Conservation (phyloP, 2,329 filamentous ascomycete genomes). For the Escovopsis sp. region DNA sequence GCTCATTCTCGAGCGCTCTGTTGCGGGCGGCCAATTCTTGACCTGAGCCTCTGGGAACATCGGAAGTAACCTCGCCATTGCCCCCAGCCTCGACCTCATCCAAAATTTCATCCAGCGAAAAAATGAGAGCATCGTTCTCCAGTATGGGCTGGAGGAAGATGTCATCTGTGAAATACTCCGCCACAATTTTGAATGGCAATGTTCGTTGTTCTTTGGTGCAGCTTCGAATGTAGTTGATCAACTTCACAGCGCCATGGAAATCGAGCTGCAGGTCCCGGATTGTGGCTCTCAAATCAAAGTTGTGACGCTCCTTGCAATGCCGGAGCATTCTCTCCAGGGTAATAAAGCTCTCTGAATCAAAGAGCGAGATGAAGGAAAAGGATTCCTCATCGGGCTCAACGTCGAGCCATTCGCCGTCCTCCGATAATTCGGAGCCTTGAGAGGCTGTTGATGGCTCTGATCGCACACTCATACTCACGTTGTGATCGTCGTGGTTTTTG, state of each 20-base stretch:
- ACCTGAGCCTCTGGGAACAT: slow-evolving; percentile 8
- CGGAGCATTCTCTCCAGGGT: slow-evolving; percentile 51
- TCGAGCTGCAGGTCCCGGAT: slow-evolving; percentile 47
- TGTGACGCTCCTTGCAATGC: slow-evolving; percentile 50
- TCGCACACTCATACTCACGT: slow-evolving; percentile 3
- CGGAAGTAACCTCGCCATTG: slow-evolving; percentile 4
- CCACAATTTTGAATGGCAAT: slow-evolving; percentile 44
- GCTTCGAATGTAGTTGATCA: slow-evolving; percentile 55
- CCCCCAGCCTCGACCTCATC: slow-evolving; percentile 27
- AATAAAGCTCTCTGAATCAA: slow-evolving; percentile 51
- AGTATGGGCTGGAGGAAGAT: slow-evolving; percentile 70
- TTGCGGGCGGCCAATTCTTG: slow-evolving; percentile 34
- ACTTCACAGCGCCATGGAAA: slow-evolving; percentile 58
- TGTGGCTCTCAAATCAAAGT: slow-evolving; percentile 51
- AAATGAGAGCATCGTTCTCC: slow-evolving; percentile 79
- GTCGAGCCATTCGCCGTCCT: slow-evolving; percentile 37
- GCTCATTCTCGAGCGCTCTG: slow-evolving; percentile 42
- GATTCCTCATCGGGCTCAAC: slow-evolving; percentile 49
- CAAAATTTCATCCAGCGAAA: slow-evolving; percentile 66
- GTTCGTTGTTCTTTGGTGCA: slow-evolving; percentile 27
- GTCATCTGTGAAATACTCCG: slow-evolving; percentile 57
- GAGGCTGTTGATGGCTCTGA: slow-evolving; percentile 1
- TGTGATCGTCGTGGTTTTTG: neutral
- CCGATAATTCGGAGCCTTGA: slow-evolving; percentile 1
- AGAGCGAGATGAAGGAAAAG: slow-evolving; percentile 49